Base-by-base conservation (phyloP, 495 filamentous ascomycete species). In the Extremus antarcticus region DNA sequence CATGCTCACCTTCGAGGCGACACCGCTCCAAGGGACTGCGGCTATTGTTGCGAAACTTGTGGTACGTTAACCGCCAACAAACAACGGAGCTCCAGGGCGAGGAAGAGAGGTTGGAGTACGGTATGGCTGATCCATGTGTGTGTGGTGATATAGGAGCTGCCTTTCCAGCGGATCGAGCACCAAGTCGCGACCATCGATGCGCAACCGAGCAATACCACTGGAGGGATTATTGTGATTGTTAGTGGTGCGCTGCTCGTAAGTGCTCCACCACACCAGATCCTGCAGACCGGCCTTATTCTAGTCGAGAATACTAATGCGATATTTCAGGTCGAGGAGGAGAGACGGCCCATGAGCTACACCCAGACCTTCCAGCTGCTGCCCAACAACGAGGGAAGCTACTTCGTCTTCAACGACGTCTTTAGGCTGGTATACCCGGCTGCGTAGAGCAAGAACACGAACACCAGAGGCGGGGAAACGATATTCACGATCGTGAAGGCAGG, bases 361-460 rank as follows among this genome's bases (percentile, higher is more conserved):
- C 90, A 97, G 74, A 69, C 73, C 25, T 97, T 95, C 77, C 85
- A 90, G 62, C 80, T 96, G 45, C 66, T 78, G 56, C 84, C 82
- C 35, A 85, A 90, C 24, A 72, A 70, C n/a, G 11, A 61, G 23
- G 85, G 81, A 43, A 80, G 75, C 70, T 95, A 82, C 75, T 94
- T 79, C 67, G 83, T 96, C 64, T 82, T 82, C 73, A 95, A 95
- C 76, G 90, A 97, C 66, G 72, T 95, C 71, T 96, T 95, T 80
- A 83, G 83, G 61, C 76, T 97, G 54, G 76, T 90, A 58, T 90
- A 86, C 72, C 62, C 66, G 10, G 68, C 66, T 20, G 63, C 64
- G n/a, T 69, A 60, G 39, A n/a, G 43, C n/a, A 45, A 45, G 38
- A 24, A 17, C n/a, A n/a, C n/a, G n/a, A n/a, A n/a, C n/a, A n/a